Conservation (phyloP, 495 filamentous ascomycete genomes). For the Immersiella caudata region DNA sequence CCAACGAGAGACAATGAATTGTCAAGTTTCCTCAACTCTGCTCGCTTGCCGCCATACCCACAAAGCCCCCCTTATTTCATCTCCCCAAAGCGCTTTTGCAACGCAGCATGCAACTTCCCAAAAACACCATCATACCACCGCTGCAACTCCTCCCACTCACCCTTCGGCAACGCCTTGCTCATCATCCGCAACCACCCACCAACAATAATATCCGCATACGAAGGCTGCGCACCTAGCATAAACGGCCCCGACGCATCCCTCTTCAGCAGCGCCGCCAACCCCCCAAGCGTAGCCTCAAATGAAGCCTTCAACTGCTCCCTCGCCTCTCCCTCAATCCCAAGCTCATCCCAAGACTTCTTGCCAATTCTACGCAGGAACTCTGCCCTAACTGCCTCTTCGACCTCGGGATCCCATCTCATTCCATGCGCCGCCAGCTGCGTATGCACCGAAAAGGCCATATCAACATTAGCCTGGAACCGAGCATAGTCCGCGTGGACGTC, state of each 20-base stretch:
- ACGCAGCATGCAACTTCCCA: slow-evolving; percentile 49
- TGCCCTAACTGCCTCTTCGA: slow-evolving; percentile 44
- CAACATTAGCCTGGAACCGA: slow-evolving; percentile 53
- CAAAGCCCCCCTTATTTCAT: slow-evolving; percentile 11
- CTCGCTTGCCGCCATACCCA: no score
- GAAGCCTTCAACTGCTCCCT: slow-evolving; percentile 40
- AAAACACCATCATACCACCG: slow-evolving; percentile 57
- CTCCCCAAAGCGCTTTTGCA: slow-evolving; percentile 35
- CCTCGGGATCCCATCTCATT: slow-evolving; percentile 51
- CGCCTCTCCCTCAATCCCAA: slow-evolving; percentile 47
- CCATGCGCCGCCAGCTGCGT: slow-evolving; percentile 35
- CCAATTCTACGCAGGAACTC: slow-evolving; percentile 52
- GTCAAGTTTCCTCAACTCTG: no score
- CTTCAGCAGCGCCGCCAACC: slow-evolving; percentile 48
- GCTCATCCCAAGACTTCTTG: slow-evolving; percentile 49
- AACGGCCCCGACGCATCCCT: slow-evolving; percentile 50
- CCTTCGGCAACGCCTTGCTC: slow-evolving; percentile 35
- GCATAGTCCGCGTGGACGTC: slow-evolving; percentile 34
- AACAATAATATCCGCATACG: slow-evolving; percentile 66
- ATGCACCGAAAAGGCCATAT: slow-evolving; percentile 52
- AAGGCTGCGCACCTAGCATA: slow-evolving; percentile 47
- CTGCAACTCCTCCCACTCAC: slow-evolving; percentile 55
- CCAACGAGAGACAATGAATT: no score
- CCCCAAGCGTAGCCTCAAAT: slow-evolving; percentile 47
- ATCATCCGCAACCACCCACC: slow-evolving; percentile 62